Conservation (phyloP, 176 grass and related monocot species). For the Phyllostachys edulis region DNA sequence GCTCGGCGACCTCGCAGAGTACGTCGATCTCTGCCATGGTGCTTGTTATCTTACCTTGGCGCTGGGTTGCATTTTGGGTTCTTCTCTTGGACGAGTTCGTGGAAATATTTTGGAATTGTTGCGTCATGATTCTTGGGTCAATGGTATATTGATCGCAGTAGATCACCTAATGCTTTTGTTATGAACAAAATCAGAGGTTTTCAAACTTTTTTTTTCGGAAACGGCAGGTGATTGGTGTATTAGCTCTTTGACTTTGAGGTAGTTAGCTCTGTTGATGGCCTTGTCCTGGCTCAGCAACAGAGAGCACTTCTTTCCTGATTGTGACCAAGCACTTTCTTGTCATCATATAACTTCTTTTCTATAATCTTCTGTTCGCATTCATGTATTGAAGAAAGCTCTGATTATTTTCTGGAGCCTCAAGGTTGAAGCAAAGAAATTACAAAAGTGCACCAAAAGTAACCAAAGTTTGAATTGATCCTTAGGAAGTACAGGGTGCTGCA, state of each 20-base stretch:
- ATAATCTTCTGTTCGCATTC: neutral
- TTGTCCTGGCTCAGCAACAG: conserved; percentile 20
- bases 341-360: neutral
- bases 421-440: conserved; percentile 12
- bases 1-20: conserved; percentile 92
- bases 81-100: neutral
- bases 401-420: conserved; percentile 9
- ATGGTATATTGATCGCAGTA: neutral
- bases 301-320: neutral
- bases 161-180: conserved; percentile 48
- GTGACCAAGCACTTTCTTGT: conserved; percentile 27
- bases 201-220: neutral
- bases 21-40: neutral
- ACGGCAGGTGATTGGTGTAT: conserved; percentile 37
- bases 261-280: conserved; percentile 15
- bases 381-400: neutral
- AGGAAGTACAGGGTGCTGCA: neutral
- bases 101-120: neutral
- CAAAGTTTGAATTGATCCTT: neutral
- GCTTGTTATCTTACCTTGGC: neutral
- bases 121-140: neutral
- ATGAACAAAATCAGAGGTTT: conserved; percentile 16
- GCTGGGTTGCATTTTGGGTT: neutral
- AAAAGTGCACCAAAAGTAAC: neutral
- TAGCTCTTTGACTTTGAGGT: conserved; percentile 47